phyloP scores from a whole-genome alignment of 148 eudicot genomes.

The Pharnaceum exiguum region DNA sequence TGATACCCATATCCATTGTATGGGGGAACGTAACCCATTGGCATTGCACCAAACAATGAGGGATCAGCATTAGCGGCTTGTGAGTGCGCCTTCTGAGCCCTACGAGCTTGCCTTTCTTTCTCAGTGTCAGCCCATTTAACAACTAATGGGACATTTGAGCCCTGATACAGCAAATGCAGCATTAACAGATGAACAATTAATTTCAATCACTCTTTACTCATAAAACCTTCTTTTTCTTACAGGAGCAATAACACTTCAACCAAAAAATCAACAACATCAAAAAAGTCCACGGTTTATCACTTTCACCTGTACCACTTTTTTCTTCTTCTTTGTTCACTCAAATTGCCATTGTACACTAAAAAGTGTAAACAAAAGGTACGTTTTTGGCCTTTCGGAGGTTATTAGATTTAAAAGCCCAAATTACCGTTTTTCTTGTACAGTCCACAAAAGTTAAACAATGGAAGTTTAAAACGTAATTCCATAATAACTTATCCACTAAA shows the following conservation, averaged over 20 bases:
- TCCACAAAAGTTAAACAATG: background rate
- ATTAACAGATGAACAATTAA: background rate
- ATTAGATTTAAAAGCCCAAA: too few relatives aligned
- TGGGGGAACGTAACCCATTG: constrained; percentile 72
- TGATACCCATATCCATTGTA: constrained; percentile 96
- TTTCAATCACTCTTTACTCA: too few relatives aligned
- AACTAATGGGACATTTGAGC: constrained; percentile 83
- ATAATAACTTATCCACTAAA: background rate
- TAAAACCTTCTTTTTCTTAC: too few relatives aligned
- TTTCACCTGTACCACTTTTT: too few relatives aligned
- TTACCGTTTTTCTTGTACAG: too few relatives aligned
- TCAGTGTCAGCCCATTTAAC: constrained; percentile 99
- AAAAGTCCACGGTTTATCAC: too few relatives aligned
- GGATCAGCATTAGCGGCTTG: constrained; percentile 44
- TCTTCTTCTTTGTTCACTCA: too few relatives aligned
- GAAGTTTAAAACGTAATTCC: background rate
- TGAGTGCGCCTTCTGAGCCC: constrained; percentile 70
- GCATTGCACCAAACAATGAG: constrained; percentile 68
- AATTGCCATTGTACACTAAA: too few relatives aligned
- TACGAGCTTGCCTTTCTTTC: constrained; percentile 87
- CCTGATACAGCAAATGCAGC: constrained; percentile 33
- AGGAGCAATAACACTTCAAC: too few relatives aligned
- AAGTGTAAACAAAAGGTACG: too few relatives aligned
- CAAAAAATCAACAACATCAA: too few relatives aligned
- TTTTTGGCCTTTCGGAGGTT: too few relatives aligned